A percentile compares a stretch with the other conserved stretches of the same genome.
Evolutionary conservation across 306 rosid genomes (phyloP).

Genomic region (Trichosanthes truncata): DNA sequence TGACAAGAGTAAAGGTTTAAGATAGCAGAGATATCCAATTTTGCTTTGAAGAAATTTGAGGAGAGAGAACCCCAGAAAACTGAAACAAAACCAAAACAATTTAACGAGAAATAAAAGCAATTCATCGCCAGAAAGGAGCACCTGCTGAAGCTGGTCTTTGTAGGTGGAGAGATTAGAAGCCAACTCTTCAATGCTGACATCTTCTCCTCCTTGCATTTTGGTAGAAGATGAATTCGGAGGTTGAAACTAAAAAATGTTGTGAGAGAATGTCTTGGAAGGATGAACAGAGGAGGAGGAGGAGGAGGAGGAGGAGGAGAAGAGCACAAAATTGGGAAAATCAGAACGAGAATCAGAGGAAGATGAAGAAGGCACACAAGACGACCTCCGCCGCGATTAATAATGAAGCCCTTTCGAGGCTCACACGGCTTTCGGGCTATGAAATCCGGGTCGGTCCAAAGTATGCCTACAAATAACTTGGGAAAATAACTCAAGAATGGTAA

Average conservation of each 20-base stretch:
- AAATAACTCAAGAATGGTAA: too few relatives aligned
- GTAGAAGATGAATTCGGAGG: background rate
- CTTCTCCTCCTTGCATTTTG: constrained; percentile 38
- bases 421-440: background rate
- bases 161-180: constrained; percentile 74
- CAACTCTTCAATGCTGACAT: constrained; percentile 63
- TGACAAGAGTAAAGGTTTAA: background rate
- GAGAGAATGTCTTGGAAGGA: background rate
- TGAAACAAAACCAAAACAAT: background rate
- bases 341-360: background rate
- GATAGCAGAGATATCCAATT: background rate
- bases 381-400: background rate
- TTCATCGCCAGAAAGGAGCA: background rate
- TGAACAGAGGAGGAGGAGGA: background rate
- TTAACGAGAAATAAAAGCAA: background rate
- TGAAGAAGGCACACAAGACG: background rate
- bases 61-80: background rate
- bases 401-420: background rate
- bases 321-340: background rate
- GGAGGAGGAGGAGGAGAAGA: background rate
- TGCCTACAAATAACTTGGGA: background rate
- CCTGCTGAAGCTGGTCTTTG: constrained; percentile 83
- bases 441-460: background rate
- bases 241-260: background rate
- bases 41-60: background rate